Conservation (phyloP, 2,329 filamentous ascomycete species). For the Verticillium isaacii region DNA sequence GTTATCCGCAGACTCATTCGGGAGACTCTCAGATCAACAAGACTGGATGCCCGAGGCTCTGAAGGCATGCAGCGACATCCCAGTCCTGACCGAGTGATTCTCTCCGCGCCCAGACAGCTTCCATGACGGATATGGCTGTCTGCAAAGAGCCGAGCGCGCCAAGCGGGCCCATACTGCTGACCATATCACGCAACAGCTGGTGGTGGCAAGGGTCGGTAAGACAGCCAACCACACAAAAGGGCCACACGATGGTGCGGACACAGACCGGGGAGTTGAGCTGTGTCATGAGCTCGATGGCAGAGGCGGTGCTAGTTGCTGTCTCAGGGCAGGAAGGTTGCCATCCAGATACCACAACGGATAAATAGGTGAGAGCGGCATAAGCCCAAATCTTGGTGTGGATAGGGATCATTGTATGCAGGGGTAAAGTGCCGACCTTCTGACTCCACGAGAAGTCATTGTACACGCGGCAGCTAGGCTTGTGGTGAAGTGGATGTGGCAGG, state of each 20-base stretch:
- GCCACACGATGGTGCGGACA: slow-evolving; percentile 35
- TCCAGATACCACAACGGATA: slow-evolving; percentile 42
- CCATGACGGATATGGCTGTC: slow-evolving; percentile 38
- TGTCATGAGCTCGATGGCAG: slow-evolving; percentile 25
- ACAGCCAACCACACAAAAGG: slow-evolving; percentile 36
- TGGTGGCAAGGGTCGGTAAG: slow-evolving; percentile 34
- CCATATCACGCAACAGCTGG: slow-evolving; percentile 34
- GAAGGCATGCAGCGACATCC: slow-evolving; percentile 39
- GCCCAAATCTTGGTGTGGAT: slow-evolving; percentile 37
- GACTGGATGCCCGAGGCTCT: slow-evolving; percentile 31
- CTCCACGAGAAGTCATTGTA: slow-evolving; percentile 3
- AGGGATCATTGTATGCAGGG: slow-evolving; percentile 2
- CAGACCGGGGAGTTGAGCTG: slow-evolving; percentile 27
- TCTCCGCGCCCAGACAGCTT: slow-evolving; percentile 37
- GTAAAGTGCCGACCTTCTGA: slow-evolving; percentile 2
- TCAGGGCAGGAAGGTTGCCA: slow-evolving; percentile 44
- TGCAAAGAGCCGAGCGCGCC: slow-evolving; percentile 40
- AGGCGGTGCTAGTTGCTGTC: slow-evolving; percentile 26
- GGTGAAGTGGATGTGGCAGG: slow-evolving; percentile 16
- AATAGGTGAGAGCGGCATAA: slow-evolving; percentile 40
- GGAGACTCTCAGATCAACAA: slow-evolving; percentile 25
- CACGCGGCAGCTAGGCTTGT: slow-evolving; percentile 2
- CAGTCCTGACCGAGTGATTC: slow-evolving; percentile 34
- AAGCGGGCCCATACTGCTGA: slow-evolving; percentile 33
- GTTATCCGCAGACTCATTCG: not conserved